phyloP scores from a whole-genome alignment of 139 green algal genomes.

The Coelastrella sp. region DNA sequence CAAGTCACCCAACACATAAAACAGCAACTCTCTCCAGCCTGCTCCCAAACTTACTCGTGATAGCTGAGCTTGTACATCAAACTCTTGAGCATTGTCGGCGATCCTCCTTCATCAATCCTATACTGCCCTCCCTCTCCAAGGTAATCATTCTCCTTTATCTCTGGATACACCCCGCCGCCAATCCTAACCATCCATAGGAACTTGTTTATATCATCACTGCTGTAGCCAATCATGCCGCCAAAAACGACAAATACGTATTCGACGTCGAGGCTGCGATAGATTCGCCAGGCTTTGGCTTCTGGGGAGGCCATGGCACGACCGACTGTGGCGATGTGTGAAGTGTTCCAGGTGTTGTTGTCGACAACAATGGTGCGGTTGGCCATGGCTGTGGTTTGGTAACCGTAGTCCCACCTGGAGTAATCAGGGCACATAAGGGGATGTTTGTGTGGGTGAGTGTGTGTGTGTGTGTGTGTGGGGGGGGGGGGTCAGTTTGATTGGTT shows the following conservation, averaged over 20 bases:
- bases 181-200: conserved; percentile 97
- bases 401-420: conserved; percentile 92
- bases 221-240: conserved; percentile 89
- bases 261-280: conserved; percentile 45
- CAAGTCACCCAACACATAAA: neutral
- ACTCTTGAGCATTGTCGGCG: conserved; percentile 78
- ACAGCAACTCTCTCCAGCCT: neutral
- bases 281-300: conserved; percentile 44
- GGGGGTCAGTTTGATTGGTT: too few species aligned
- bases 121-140: conserved; percentile 83
- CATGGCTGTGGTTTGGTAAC: conserved; percentile 97
- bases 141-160: conserved; percentile 96
- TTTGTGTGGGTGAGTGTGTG: too few species aligned
- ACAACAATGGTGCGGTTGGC: conserved; percentile 93
- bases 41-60: conserved; percentile 72
- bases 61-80: conserved; percentile 94
- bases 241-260: conserved; percentile 98
- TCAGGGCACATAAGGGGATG: neutral
- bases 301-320: conserved; percentile 81
- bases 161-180: conserved; percentile 69
- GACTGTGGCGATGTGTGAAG: conserved; percentile 95
- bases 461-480: too few species aligned
- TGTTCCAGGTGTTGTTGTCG: conserved; percentile 99
- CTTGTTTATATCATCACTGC: conserved; percentile 97
- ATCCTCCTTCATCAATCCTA: conserved; percentile 79